Percentiles rank a stretch among this genome's conserved stretches.
phyloP scores from a whole-genome alignment of 768 basidiomycete species.

The Boletus barrowsii region DNA sequence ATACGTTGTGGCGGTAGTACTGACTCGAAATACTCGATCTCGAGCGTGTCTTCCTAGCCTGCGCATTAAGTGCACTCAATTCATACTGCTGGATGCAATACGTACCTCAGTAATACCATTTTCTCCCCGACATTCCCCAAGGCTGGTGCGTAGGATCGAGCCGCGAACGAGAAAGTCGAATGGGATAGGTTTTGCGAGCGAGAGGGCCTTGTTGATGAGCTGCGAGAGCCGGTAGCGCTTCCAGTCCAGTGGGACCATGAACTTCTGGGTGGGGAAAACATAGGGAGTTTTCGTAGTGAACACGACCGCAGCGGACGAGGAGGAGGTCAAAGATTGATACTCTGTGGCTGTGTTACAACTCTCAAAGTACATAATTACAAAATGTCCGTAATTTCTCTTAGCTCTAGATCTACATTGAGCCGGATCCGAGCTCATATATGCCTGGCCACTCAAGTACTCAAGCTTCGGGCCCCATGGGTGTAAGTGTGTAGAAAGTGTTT shows the following conservation, averaged over 20 bases:
- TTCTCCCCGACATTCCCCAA: conserved; percentile 73
- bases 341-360: background rate
- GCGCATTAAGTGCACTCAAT: conserved; percentile 6
- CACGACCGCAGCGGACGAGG: conserved; percentile 15
- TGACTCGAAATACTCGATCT: conserved; percentile 90
- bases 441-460: too few relatives aligned
- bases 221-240: conserved; percentile 95
- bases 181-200: conserved; percentile 69
- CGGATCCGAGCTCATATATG: too few relatives aligned
- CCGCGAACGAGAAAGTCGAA: conserved; percentile 91
- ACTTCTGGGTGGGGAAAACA: conserved; percentile 65
- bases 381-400: too few relatives aligned
- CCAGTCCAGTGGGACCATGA: conserved; percentile 90
- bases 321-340: background rate
- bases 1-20: conserved; percentile 83
- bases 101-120: conserved; percentile 68
- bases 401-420: too few relatives aligned
- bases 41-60: conserved; percentile 79
- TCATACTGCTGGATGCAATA: background rate
- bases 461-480: too few relatives aligned
- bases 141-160: conserved; percentile 66
- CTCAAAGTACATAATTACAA: too few relatives aligned
- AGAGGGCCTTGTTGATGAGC: conserved; percentile 91
- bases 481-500: too few relatives aligned
- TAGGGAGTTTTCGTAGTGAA: conserved; percentile 22